Conservation (phyloP, 345 rosid species). For the Populus alba region DNA sequence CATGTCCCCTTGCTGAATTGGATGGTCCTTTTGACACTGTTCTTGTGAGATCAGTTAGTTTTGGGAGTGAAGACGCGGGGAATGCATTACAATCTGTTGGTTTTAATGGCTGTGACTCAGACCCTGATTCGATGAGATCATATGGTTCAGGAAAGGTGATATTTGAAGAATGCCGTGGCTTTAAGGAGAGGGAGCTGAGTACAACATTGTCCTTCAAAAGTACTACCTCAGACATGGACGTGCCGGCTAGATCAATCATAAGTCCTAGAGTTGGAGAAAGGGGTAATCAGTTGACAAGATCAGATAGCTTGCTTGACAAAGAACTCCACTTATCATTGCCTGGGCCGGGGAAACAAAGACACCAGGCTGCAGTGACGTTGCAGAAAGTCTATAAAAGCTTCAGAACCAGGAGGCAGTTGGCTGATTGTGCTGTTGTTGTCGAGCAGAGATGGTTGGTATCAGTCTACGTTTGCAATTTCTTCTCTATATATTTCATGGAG, state of each 20-base stretch:
- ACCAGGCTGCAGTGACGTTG: slow-evolving; percentile 70
- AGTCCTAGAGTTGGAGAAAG: slow-evolving; percentile 29
- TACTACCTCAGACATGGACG: slow-evolving; percentile 28
- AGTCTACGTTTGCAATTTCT: background rate
- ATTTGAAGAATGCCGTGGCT: slow-evolving; percentile 33
- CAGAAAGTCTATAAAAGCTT: slow-evolving; percentile 94
- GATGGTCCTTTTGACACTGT: slow-evolving; percentile 26
- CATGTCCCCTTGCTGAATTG: slow-evolving; percentile 28
- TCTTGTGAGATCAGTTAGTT: slow-evolving; percentile 25
- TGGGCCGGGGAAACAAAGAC: slow-evolving; percentile 17
- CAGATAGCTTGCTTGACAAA: slow-evolving; percentile 15
- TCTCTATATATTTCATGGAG: background rate
- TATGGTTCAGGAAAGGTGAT: slow-evolving; percentile 25
- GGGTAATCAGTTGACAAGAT: slow-evolving; percentile 16
- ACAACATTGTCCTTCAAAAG: slow-evolving; percentile 21
- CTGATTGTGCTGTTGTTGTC: slow-evolving; percentile 88
- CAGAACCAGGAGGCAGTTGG: slow-evolving; percentile 81
- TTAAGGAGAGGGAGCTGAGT: slow-evolving; percentile 29
- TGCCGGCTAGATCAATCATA: slow-evolving; percentile 16
- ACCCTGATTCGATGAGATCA: slow-evolving; percentile 31
- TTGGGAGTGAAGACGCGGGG: slow-evolving; percentile 21
- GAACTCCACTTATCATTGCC: slow-evolving; percentile 2
- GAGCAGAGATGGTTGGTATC: slow-evolving; percentile 85
- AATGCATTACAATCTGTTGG: slow-evolving; percentile 40
- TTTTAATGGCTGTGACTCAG: slow-evolving; percentile 36